Evolutionary conservation across 164 flowering plant species (phyloP), one percentile per base, ranked within the genome.

Genomic region (Tetracentron sinense): DNA sequence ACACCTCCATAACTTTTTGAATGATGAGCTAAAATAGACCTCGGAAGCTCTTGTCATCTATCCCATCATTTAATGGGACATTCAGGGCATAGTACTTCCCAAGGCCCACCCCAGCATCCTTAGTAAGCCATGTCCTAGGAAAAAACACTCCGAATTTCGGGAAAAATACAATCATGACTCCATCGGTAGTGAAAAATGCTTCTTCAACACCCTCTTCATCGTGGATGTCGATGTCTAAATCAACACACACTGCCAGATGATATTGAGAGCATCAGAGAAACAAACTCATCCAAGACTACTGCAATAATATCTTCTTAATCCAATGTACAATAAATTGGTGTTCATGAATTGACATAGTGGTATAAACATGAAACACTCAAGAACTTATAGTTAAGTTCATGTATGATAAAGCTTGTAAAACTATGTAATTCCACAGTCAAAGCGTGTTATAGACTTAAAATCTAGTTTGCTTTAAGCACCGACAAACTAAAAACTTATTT

Each of bases 201-300:
- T 90, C 94, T 70, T 91, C 97, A 16, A 91, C 95, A 38, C 95
- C 95, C 75, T 91, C 93, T 66, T 91, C 97, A 65, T 89, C 94
- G 78, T 92, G 96, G 51, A 91, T 76, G 62, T 89, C 94, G 69
- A 91, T 91, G 69, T 87, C 93, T 2, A 91, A 79, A 70, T 89
- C 35, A 90, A 70, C 7, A 90, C 97, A 69, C 97, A 89, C 95
- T 90, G 90, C 81, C 66, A 46, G 42, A 27, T 29, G 19, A 12
- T 22, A 58, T 47, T 14, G 48, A 22, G 19, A 6, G 19, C 46
- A 56, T 11, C 22, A 35, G 46, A 33, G 21, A 56, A 20, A 31
- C 15, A 26, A 31, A 0, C 1, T 6, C 42, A 22, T 27, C 29
- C 58, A 33, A 38, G 23, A 15, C 7, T 30, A 61, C 23, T 19